These are phyloP conservation scores for Pseudocercospora pini-densiflorae DNA, from an alignment of 2,329 filamentous ascomycete genomes.

Conservation along the genomic window DNA sequence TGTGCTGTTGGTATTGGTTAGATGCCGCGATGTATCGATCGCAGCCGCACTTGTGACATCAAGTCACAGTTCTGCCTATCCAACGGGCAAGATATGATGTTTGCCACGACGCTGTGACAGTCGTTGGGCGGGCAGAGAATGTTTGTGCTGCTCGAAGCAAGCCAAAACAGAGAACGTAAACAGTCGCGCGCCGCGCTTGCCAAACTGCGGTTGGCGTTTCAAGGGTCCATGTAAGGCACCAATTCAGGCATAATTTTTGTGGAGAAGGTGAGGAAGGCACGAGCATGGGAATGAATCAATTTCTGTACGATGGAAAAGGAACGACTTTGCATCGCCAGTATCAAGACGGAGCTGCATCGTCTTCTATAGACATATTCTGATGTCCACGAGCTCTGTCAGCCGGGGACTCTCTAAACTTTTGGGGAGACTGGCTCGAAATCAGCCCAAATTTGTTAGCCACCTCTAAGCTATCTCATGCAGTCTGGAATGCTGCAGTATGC, in stretches of 20 bases:
- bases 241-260: neutral
- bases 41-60: neutral
- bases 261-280: neutral
- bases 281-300: neutral
- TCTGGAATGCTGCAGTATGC: neutral
- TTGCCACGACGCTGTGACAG: neutral
- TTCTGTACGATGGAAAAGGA: too few relatives aligned
- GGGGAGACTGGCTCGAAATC: too few relatives aligned
- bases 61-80: neutral
- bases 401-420: too few relatives aligned
- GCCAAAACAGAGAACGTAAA: constrained; percentile 4
- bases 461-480: too few relatives aligned
- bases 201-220: neutral
- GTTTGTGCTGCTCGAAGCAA: neutral
- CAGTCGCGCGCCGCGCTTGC: neutral
- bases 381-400: too few relatives aligned
- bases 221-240: neutral
- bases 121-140: neutral
- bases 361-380: too few relatives aligned
- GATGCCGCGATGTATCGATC: neutral
- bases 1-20: neutral
- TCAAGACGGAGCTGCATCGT: too few relatives aligned
- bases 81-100: neutral
- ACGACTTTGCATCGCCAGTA: too few relatives aligned
- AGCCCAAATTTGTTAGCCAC: neutral